Evolutionary conservation across 2,329 filamentous ascomycete genomes (phyloP).

Genomic region (Neofusicoccum umdonicola): DNA sequence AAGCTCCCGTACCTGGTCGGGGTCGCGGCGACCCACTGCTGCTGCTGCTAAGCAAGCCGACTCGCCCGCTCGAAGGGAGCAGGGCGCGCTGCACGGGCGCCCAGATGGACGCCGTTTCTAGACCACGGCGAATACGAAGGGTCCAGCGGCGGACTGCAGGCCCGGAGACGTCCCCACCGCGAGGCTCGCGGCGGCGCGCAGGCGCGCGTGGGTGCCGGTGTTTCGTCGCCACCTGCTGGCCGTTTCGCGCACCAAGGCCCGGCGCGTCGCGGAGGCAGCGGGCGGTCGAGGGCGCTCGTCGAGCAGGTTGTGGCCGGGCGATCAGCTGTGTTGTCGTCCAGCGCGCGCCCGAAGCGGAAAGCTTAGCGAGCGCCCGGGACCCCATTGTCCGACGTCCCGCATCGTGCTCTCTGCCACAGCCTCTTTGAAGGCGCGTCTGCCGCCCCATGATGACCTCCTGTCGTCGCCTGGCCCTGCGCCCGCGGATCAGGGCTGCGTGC

Average conservation of each 20-base stretch:
- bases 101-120: slow-evolving; percentile 5
- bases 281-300: not conserved
- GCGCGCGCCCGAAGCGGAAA: slow-evolving; percentile 1
- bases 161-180: not conserved
- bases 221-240: slow-evolving; percentile 1
- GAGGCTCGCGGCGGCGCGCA: not conserved
- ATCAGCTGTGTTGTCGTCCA: slow-evolving; percentile 5
- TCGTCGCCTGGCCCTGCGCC: not conserved
- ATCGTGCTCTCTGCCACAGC: not conserved
- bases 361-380: slow-evolving; percentile 2
- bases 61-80: not conserved
- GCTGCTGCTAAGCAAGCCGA: not conserved
- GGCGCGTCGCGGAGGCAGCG: not conserved
- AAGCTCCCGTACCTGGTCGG: not conserved
- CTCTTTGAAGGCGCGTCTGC: slow-evolving; percentile 3
- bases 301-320: not conserved
- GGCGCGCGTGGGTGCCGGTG: not conserved
- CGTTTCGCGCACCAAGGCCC: not conserved
- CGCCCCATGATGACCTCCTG: slow-evolving; percentile 1
- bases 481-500: not conserved
- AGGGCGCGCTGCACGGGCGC: slow-evolving; percentile 2
- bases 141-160: not conserved
- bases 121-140: slow-evolving; percentile 7
- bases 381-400: not conserved
- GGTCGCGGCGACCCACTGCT: not conserved